Percentiles rank a stretch among this genome's conserved stretches.
Evolutionary conservation across 169 alveolate genomes (phyloP).

Genomic region (Eimeria maxima): DNA sequence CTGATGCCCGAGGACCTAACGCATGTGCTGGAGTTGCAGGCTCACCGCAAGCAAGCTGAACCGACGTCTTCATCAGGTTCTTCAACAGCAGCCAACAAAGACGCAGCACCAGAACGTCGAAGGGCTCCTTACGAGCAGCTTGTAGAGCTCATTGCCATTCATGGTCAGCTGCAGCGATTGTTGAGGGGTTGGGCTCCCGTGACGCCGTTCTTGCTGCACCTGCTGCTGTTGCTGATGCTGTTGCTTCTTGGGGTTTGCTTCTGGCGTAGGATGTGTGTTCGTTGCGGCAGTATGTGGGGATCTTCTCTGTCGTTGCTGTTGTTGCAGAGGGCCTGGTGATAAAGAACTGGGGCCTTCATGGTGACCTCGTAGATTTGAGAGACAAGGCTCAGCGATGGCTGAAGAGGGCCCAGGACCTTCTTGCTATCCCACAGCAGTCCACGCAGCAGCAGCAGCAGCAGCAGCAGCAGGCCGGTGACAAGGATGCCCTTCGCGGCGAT

Average conservation of each 20-base stretch:
- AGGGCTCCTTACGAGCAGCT: slow-evolving; percentile 74
- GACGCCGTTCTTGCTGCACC: slow-evolving; percentile 7
- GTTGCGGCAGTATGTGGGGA: background rate
- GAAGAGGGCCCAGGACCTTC: slow-evolving; percentile 82
- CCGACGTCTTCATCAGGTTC: background rate
- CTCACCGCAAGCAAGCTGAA: slow-evolving; percentile 51
- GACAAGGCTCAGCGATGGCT: slow-evolving; percentile 84
- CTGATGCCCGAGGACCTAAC: slow-evolving; percentile 75
- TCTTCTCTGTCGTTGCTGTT: background rate
- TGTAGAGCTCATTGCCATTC: slow-evolving; percentile 63
- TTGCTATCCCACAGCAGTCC: slow-evolving; percentile 67
- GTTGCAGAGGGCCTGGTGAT: slow-evolving; percentile 75
- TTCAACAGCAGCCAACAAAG: slow-evolving; percentile 30
- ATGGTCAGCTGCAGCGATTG: slow-evolving; percentile 40
- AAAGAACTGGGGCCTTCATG: slow-evolving; percentile 81
- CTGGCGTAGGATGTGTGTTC: background rate
- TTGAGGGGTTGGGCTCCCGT: background rate
- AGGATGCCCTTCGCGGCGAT: background rate
- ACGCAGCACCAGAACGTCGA: slow-evolving; percentile 75
- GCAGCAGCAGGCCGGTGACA: slow-evolving; percentile 38
- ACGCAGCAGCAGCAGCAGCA: slow-evolving; percentile 70
- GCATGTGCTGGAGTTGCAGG: slow-evolving; percentile 79
- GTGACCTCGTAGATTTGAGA: slow-evolving; percentile 77
- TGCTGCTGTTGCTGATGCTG: slow-evolving; percentile 16
- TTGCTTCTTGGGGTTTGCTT: background rate